Base-by-base conservation (phyloP, 1,284 basidiomycete species). In the Moesziomyces parantarcticus region DNA sequence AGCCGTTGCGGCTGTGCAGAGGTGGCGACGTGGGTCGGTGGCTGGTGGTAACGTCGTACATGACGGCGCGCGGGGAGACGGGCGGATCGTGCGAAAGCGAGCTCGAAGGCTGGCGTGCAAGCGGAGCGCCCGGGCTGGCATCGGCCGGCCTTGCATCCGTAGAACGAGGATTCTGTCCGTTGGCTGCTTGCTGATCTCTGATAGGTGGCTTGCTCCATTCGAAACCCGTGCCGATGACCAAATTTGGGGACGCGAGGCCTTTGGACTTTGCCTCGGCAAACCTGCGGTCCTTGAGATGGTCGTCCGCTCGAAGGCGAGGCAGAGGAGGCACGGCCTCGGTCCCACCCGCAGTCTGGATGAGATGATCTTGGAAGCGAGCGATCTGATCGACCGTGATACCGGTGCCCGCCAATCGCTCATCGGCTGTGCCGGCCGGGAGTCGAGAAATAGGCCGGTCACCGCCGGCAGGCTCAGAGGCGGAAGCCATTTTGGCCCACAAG, bases 21-120 rank as follows among this genome's bases (percentile, higher is more conserved):
- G 77, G 64, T 4, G 77, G 77, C 13, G 79, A 80, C 1, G 73
- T 79, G 18, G 79, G 79, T 10, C 79, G 68, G 45, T 80, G 79
- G 34, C 75, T 77, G 13, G 70, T 67, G 11, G 79, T 80, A 29
- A 80, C 79, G 39, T 80, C 79, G 63, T 80, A 80, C 77, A 76
- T 75, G 36, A 80, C 79, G 13, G 73, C 75, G 26, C 72, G 50
- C 10, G 67, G 67, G 18, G 67, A 70, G 13, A 59, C 16, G 20
- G 60, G 53, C 8, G 55, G 50, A 20, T 65, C 61, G 10, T 60
- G 67, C n/a, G 58, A 46, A 7, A 44, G 16, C 7, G 57, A 49
- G 51, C 48, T 61, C 5, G 58, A 53, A 26, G 57, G 48, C n/a
- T 52, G 50, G 10, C 56, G 46, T 39, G 41, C 44, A 14, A 52